phyloP scores from a whole-genome alignment of 2,329 filamentous ascomycete genomes.

The Calonectria hongkongensis region DNA sequence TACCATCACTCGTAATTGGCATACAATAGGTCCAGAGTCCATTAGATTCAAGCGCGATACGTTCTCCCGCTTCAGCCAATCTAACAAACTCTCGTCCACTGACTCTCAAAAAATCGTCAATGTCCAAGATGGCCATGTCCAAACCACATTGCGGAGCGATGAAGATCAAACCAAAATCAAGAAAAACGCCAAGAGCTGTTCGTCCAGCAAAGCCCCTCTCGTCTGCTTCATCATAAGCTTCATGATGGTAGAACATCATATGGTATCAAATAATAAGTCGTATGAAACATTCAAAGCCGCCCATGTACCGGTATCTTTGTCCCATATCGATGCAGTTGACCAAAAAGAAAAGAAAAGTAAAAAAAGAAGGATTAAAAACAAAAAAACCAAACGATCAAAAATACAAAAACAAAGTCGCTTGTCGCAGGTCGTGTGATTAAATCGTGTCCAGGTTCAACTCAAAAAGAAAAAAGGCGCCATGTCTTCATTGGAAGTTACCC shows the following conservation, averaged over 20 bases:
- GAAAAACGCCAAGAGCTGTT: constrained; percentile 47
- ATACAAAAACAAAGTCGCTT: constrained; percentile 26
- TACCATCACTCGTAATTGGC: background rate
- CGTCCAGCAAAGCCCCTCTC: constrained; percentile 44
- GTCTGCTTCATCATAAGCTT: constrained; percentile 51
- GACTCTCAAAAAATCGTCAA: constrained; percentile 1
- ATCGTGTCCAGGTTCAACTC: constrained; percentile 1
- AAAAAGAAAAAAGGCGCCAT: constrained; percentile 15
- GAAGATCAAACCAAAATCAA: constrained; percentile 40
- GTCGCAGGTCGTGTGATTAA: constrained; percentile 27
- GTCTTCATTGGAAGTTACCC: constrained; percentile 15
- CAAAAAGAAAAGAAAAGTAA: constrained; percentile 10
- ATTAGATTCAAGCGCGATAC: constrained; percentile 11
- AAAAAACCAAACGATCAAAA: constrained; percentile 3
- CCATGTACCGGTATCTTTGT: constrained; percentile 28
- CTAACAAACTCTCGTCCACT: background rate
- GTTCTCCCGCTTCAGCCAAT: background rate
- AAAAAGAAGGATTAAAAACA: background rate
- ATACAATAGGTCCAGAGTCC: constrained; percentile 5
- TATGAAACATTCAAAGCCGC: constrained; percentile 51
- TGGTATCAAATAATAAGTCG: constrained; percentile 55
- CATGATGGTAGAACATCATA: constrained; percentile 50
- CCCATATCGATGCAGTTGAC: constrained; percentile 28
- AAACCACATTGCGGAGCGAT: background rate
- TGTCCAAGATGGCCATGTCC: constrained; percentile 2